Percentiles rank a stretch among this genome's conserved stretches.
phyloP scores from a whole-genome alignment of 2,329 filamentous ascomycete species.

The Corynespora cassiicola region DNA sequence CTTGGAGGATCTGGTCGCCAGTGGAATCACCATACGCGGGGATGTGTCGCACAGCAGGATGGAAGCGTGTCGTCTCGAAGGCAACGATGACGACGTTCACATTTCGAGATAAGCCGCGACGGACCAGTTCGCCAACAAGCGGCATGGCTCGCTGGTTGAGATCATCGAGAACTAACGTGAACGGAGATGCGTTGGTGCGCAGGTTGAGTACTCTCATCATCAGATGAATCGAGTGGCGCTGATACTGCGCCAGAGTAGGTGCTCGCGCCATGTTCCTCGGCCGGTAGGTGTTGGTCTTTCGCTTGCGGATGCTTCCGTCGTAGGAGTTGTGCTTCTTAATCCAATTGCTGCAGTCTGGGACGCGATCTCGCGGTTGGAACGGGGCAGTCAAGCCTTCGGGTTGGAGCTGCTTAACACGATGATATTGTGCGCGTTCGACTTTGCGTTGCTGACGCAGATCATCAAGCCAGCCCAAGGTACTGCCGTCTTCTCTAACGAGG shows the following conservation, averaged over 20 bases:
- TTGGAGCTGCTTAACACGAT: too few species aligned
- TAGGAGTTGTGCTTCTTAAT: slow-evolving; percentile 24
- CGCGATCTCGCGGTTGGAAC: too few species aligned
- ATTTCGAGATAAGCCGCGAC: slow-evolving; percentile 63
- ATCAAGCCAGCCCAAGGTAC: slow-evolving; percentile 11
- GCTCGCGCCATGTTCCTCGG: slow-evolving; percentile 24
- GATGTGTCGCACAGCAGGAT: slow-evolving; percentile 72
- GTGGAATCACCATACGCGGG: slow-evolving; percentile 69
- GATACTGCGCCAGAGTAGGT: slow-evolving; percentile 61
- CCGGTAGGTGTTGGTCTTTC: slow-evolving; percentile 13
- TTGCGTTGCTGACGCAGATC: slow-evolving; percentile 10
- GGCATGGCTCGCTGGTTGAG: slow-evolving; percentile 80
- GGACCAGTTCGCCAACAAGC: slow-evolving; percentile 75
- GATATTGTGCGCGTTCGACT: not conserved
- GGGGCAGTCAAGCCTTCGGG: too few species aligned
- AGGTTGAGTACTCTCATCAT: slow-evolving; percentile 82
- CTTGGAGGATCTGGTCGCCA: slow-evolving; percentile 51
- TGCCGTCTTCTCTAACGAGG: slow-evolving; percentile 8
- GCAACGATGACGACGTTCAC: slow-evolving; percentile 77
- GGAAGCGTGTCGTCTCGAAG: slow-evolving; percentile 73
- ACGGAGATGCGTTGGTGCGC: slow-evolving; percentile 80
- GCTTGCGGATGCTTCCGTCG: slow-evolving; percentile 17
- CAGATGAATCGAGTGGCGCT: slow-evolving; percentile 83
- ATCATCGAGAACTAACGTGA: slow-evolving; percentile 85
- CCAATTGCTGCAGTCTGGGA: slow-evolving; percentile 14